A percentile compares a stretch with the other conserved stretches of the same genome.
phyloP scores from a whole-genome alignment of 106 monocot species.

The Acorus calamus region DNA sequence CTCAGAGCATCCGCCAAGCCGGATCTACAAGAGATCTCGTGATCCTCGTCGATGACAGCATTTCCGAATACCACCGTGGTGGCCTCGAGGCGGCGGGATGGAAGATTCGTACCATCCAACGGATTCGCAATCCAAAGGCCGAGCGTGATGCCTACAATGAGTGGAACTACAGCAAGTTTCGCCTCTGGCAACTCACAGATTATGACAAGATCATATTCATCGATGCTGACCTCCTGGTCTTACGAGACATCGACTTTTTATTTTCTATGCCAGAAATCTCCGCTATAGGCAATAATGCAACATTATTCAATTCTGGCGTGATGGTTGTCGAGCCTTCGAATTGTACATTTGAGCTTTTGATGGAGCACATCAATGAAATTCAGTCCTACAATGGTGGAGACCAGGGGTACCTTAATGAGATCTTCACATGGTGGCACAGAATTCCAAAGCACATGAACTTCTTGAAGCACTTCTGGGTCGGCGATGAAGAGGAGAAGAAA shows the following conservation, averaged over 20 bases:
- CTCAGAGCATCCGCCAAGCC: constrained; percentile 48
- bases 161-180: constrained; percentile 77
- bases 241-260: constrained; percentile 41
- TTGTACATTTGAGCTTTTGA: constrained; percentile 43
- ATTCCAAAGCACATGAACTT: constrained; percentile 74
- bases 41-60: constrained; percentile 47
- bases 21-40: constrained; percentile 54
- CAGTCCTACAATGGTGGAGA: constrained; percentile 72
- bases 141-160: constrained; percentile 44
- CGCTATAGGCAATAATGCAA: constrained; percentile 46
- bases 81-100: constrained; percentile 60
- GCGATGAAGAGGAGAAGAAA: constrained; percentile 43
- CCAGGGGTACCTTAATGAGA: constrained; percentile 76
- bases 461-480: constrained; percentile 71
- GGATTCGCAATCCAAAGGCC: constrained; percentile 58
- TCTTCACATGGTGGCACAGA: constrained; percentile 82
- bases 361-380: constrained; percentile 59
- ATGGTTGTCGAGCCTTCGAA: constrained; percentile 68
- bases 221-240: constrained; percentile 52
- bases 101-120: constrained; percentile 38
- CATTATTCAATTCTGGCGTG: constrained; percentile 64
- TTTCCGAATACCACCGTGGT: constrained; percentile 30
- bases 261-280: constrained; percentile 53
- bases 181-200: constrained; percentile 60
- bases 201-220: constrained; percentile 65